Base-by-base conservation (phyloP, 768 basidiomycete genomes). In the Strobilomyces confusus region DNA sequence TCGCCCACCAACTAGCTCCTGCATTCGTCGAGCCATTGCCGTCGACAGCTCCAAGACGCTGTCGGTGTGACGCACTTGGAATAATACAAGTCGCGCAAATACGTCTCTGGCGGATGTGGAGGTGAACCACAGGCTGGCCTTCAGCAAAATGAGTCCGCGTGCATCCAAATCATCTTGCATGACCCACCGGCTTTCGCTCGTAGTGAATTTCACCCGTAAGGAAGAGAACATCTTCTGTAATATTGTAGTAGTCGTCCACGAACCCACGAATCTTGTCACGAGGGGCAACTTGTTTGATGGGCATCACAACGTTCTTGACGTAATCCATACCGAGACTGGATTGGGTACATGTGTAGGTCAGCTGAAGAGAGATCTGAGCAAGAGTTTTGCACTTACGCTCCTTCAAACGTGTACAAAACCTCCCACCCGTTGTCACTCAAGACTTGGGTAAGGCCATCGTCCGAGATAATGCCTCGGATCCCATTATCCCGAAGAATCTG, bases 261-360 rank as follows among this genome's bases (percentile, higher is more conserved):
- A 70, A 71, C 22, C 76, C 77, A 19, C 69, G 69, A 54, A 78
- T 66, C 1, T 67, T 64, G 41, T 64, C 59, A 37, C 67, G 68
- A 7, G 67, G 71, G 8, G 63, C 69, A 51, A 73, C 69, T 59
- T 75, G 70, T 34, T 57, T 66, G 48, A 73, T 61, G 8, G 75
- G 73, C 33, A 63, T 61, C 12, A 73, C 71, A 32, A 77, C 73
- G 19, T 72, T 71, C 59, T 77, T 76, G 22, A 74, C 68, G 55
- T 57, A 73, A 20, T 77, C 76, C 74, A 75, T 72, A 17, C 73
- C 69, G n/a, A 70, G 63, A 32, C 76, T 77, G 49, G 15, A 12
- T 54, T 41, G n/a, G n/a, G n/a, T 13, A 9, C 11, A 22, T 26
- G 22, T 57, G 22, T 38, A 25, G 29, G 36, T 67, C 22, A 67